These are phyloP conservation scores for Fusarium azukiicola DNA, from an alignment of 2,329 filamentous ascomycete species.

Conservation along the genomic window DNA sequence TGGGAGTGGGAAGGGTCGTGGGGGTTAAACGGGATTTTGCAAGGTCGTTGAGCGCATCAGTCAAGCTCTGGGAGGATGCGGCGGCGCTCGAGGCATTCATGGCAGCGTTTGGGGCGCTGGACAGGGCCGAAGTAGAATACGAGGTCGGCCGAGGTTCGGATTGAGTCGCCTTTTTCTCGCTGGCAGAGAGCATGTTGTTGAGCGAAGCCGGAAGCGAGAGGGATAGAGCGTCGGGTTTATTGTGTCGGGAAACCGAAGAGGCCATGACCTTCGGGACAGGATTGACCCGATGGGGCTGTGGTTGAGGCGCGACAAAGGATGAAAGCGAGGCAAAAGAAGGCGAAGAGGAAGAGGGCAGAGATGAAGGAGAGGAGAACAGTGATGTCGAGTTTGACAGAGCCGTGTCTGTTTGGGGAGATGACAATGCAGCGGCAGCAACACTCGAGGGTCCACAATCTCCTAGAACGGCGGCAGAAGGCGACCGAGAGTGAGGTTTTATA, in stretches of 20 bases:
- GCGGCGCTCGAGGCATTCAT: constrained; percentile 58
- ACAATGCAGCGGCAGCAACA: constrained; percentile 32
- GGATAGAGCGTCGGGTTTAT: constrained; percentile 82
- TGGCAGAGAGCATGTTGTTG: constrained; percentile 76
- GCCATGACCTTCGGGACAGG: constrained; percentile 90
- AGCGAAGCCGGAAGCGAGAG: constrained; percentile 59
- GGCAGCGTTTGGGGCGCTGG: constrained; percentile 30
- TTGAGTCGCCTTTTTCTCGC: constrained; percentile 60
- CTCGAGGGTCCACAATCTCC: constrained; percentile 52
- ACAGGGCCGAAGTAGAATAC: constrained; percentile 21
- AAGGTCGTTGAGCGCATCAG: constrained; percentile 78
- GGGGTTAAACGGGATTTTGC: constrained; percentile 65
- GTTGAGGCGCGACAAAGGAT: constrained; percentile 15
- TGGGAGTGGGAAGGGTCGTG: constrained; percentile 48
- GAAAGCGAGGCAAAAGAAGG: constrained; percentile 52
- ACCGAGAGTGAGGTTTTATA: constrained; percentile 44
- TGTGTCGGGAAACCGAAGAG: constrained; percentile 82
- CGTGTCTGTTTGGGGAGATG: constrained; percentile 38
- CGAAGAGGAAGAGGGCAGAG: constrained; percentile 19
- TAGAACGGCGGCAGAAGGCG: constrained; percentile 32
- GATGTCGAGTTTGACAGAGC: constrained; percentile 29
- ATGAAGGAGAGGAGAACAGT: constrained; percentile 23
- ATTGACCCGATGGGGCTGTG: constrained; percentile 59
- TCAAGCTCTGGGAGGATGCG: constrained; percentile 81
- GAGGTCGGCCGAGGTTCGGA: constrained; percentile 49